Evolutionary conservation across 441 rosid genomes (phyloP).

Genomic region (Pelargonium fulgidum): DNA sequence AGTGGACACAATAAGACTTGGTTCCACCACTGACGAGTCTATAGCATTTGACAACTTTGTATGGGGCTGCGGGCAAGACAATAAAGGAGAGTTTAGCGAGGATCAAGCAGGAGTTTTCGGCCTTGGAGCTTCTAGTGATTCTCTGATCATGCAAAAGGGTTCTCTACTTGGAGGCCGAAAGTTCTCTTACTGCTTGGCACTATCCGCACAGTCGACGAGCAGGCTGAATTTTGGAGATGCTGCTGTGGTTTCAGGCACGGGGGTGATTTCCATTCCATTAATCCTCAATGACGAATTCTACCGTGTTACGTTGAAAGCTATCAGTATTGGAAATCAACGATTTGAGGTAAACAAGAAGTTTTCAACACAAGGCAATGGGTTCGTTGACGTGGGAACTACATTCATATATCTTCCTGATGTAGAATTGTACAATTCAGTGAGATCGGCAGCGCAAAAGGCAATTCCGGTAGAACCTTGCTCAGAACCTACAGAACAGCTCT

Average conservation of each 20-base stretch:
- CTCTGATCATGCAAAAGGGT: constrained; percentile 8
- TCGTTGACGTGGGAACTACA: constrained; percentile 49
- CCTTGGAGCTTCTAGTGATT: constrained; percentile 27
- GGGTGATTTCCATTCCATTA: constrained; percentile 35
- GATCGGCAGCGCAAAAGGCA: constrained; percentile 18
- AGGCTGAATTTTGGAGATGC: constrained; percentile 33
- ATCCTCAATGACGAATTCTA: constrained; percentile 14
- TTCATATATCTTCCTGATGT: constrained; percentile 24
- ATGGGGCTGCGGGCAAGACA: constrained; percentile 14
- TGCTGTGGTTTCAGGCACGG: constrained; percentile 24
- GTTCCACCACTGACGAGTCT: too few relatives aligned
- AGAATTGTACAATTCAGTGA: constrained; percentile 20
- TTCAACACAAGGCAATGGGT: constrained; percentile 30
- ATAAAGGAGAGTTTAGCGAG: constrained; percentile 15
- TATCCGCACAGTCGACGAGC: constrained; percentile 17
- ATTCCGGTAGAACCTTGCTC: constrained; percentile 9
- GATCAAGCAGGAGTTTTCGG: constrained; percentile 30
- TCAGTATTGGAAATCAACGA: constrained; percentile 29
- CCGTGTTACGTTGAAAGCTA: constrained; percentile 28
- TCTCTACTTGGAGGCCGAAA: constrained; percentile 19
- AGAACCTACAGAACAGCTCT: constrained; percentile 7
- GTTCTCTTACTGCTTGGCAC: constrained; percentile 45
- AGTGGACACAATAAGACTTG: too few relatives aligned
- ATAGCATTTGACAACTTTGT: too few relatives aligned
- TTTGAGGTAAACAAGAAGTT: not conserved